Evolutionary conservation across 495 filamentous ascomycete genomes (phyloP).

Genomic region (Annulohypoxylon nitens): DNA sequence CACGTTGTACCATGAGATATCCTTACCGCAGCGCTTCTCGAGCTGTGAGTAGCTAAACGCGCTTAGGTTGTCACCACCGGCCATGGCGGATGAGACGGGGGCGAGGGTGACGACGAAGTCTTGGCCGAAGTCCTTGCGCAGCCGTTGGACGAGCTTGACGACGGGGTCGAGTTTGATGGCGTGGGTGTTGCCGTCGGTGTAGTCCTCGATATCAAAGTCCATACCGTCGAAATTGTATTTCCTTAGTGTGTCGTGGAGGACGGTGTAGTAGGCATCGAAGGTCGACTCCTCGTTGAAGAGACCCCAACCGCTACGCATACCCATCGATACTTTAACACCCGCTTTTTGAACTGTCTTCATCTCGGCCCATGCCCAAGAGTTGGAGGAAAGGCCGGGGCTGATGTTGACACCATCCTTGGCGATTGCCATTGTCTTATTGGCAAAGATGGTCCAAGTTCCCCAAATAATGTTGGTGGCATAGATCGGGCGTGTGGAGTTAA

Average conservation of each 20-base stretch:
- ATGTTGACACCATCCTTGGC: not conserved
- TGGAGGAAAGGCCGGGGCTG: not conserved
- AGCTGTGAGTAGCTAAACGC: conserved; percentile 4
- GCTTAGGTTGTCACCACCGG: conserved; percentile 2
- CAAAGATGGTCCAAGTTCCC: not conserved
- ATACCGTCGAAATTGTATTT: conserved; percentile 9
- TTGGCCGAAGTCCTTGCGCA: conserved; percentile 10
- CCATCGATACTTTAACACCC: not conserved
- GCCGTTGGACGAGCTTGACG: not conserved
- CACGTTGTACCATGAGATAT: conserved; percentile 8
- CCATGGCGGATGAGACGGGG: not conserved
- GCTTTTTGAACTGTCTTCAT: conserved; percentile 8
- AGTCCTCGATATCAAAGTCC: conserved; percentile 6
- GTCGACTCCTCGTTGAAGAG: not conserved
- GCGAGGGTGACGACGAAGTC: conserved; percentile 5
- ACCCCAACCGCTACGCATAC: not conserved
- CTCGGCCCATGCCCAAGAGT: conserved; percentile 1
- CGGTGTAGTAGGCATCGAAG: conserved; percentile 1
- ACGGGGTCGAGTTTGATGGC: not conserved
- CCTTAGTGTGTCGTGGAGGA: not conserved
- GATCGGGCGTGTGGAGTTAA: conserved; percentile 7
- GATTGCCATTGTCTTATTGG: conserved; percentile 4
- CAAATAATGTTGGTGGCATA: not conserved
- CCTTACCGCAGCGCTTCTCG: not conserved
- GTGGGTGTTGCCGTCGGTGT: conserved; percentile 6